Conservation (phyloP, 768 basidiomycete genomes). For the Suillus lakei region DNA sequence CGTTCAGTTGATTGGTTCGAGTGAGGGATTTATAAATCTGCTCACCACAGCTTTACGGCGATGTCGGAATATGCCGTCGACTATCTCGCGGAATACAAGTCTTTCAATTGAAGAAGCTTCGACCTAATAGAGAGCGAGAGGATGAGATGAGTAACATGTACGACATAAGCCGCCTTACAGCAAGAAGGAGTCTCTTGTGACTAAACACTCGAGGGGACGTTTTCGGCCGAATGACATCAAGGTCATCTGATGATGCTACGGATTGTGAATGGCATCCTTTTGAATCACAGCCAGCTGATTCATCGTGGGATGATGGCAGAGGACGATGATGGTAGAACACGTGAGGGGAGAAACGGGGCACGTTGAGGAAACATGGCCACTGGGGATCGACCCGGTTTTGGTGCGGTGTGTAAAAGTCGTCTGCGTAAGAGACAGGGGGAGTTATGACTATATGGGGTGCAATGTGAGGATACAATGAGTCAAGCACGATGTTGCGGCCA, state of each 20-base stretch:
- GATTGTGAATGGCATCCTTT: conserved; percentile 2
- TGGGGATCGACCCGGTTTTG: conserved; percentile 44
- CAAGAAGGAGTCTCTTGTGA: conserved; percentile 33
- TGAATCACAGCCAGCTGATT: background rate
- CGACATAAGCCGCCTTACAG: conserved; percentile 23
- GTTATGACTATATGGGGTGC: conserved; percentile 60
- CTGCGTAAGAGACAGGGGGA: conserved; percentile 43
- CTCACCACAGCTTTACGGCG: conserved; percentile 46
- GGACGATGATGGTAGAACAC: conserved; percentile 6
- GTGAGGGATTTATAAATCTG: conserved; percentile 7
- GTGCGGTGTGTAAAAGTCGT: conserved; percentile 40
- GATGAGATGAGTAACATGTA: background rate
- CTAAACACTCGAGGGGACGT: conserved; percentile 34
- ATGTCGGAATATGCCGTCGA: conserved; percentile 41
- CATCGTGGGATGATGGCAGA: background rate
- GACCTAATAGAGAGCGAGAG: conserved; percentile 19
- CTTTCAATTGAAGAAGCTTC: conserved; percentile 33
- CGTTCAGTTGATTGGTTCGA: conserved; percentile 7
- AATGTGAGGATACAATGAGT: conserved; percentile 44
- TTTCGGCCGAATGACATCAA: background rate
- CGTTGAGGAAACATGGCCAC: conserved; percentile 37
- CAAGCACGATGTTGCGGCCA: conserved; percentile 45
- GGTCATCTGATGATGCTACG: background rate
- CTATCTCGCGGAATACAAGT: conserved; percentile 36
- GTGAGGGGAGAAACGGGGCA: conserved; percentile 33